Evolutionary conservation across 169 alveolate genomes (phyloP).

Genomic region (Besnoitia besnoiti): DNA sequence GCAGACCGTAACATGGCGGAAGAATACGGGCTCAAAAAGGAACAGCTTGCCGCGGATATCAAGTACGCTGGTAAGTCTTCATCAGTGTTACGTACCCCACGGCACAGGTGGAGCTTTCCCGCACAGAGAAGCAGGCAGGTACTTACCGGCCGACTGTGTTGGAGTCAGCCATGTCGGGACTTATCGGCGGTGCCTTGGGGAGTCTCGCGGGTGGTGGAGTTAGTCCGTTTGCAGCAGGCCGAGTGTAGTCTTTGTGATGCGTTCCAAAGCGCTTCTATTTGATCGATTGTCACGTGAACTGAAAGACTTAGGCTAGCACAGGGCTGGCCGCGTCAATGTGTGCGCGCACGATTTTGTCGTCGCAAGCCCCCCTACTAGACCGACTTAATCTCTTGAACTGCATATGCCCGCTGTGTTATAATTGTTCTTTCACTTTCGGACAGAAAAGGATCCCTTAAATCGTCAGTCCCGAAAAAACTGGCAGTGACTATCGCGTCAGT

Average conservation of each 20-base stretch:
- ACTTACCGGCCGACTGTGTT: background rate
- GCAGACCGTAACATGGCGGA: slow-evolving; percentile 43
- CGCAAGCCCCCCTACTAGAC: background rate
- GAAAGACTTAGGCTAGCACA: background rate
- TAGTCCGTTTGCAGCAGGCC: background rate
- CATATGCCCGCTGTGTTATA: too few relatives aligned
- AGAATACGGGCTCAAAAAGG: background rate
- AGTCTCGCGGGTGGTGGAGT: background rate
- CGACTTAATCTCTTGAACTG: too few relatives aligned
- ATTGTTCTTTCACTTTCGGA: too few relatives aligned
- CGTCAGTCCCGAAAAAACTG: too few relatives aligned
- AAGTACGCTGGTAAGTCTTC: background rate
- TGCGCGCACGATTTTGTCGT: background rate
- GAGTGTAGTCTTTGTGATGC: background rate
- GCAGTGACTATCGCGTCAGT: too few relatives aligned
- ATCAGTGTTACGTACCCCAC: background rate
- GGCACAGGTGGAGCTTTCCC: background rate
- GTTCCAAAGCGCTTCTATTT: background rate
- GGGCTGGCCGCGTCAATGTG: background rate
- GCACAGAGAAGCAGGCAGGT: background rate
- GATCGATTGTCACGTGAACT: background rate
- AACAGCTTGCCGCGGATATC: background rate
- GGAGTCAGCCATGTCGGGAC: background rate
- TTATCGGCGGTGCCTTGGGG: background rate
- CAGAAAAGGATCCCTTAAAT: too few relatives aligned